Percentiles rank a stretch among this genome's conserved stretches.
These are phyloP conservation scores for Talaromyces liani DNA, from an alignment of 495 filamentous ascomycete species.

Conservation along the genomic window DNA sequence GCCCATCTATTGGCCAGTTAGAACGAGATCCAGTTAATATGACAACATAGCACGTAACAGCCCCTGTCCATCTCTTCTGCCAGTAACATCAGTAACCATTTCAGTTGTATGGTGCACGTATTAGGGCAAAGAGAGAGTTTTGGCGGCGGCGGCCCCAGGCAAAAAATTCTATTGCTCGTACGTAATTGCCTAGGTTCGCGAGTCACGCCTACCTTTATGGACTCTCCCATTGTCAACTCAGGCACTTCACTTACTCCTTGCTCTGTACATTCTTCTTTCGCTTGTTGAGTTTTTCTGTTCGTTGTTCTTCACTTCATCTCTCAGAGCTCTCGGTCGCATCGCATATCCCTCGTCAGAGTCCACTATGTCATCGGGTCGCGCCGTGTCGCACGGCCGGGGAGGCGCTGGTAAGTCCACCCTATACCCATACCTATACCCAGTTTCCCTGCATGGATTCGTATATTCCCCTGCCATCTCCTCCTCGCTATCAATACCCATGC, in stretches of 20 bases:
- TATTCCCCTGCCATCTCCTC: background rate
- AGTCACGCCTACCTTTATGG: background rate
- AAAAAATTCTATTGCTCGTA: slow-evolving; percentile 3
- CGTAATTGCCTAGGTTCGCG: background rate
- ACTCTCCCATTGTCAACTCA: background rate
- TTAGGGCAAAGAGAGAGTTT: background rate
- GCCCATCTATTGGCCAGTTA: background rate
- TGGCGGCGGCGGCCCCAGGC: background rate
- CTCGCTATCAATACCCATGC: background rate
- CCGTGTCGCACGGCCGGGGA: slow-evolving; percentile 47
- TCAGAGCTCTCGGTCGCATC: background rate
- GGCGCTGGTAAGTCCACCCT: slow-evolving; percentile 39
- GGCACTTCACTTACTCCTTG: background rate
- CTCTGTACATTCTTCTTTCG: background rate
- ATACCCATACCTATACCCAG: background rate
- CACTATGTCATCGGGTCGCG: slow-evolving; percentile 16
- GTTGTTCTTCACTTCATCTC: background rate
- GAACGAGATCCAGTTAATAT: background rate
- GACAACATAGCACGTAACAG: slow-evolving; percentile 4
- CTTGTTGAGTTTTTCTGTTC: background rate
- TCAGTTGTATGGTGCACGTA: too few species aligned
- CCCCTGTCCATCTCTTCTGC: background rate
- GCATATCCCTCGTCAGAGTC: background rate
- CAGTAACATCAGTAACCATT: too few species aligned
- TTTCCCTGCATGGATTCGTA: background rate